Evolutionary conservation across 495 filamentous ascomycete genomes (phyloP), one percentile per base, ranked within the genome.

Genomic region (Penicillium salamii): DNA sequence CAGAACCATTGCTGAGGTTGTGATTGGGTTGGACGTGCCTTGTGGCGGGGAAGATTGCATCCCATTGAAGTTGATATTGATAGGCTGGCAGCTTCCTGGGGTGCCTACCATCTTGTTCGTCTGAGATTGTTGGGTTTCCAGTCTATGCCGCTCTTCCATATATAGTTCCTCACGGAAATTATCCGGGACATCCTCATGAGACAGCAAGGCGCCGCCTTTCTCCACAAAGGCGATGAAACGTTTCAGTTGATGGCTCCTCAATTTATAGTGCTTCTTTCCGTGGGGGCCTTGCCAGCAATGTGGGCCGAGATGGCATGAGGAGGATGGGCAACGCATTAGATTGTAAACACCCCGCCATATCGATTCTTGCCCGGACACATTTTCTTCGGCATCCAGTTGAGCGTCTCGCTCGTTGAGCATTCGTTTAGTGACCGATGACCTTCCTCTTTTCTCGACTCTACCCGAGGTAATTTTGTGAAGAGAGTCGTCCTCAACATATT

Each of bases 351-450:
- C 11, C 1, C 32, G 14, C 51, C 17, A 49, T n/a, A 37, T 23
- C 2, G 47, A 38, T 19, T 49, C 8, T 47, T 54, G 32, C n/a
- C 58, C 56, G 5, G 50, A 58, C 2, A 21, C 40, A 5, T 60
- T 33, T 33, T 66, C 53, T 35, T 58, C 51, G 7, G 54, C 49
- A 48, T 58, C 38, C 17, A 65, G 51, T 31, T 52, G 33, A 28
- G 47, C 43, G 26, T 59, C 51, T 28, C 48, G 37, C 14, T 57
- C 46, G 31, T 53, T 26, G 9, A 65, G 46, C 38, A 58, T 58
- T 19, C 28, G 15, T 26, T 46, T 52, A 3, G 49, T 58, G 17
- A 49, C 46, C 23, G 49, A 58, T 21, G 35, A 42, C 13, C 28
- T 34, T 32, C 52, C 49, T 49, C 50, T 53, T 40, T 62, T 62